Evolutionary conservation across 2,329 filamentous ascomycete genomes (phyloP), one percentile per base, ranked within the genome.

Genomic region (Fonsecaea multimorphosa): DNA sequence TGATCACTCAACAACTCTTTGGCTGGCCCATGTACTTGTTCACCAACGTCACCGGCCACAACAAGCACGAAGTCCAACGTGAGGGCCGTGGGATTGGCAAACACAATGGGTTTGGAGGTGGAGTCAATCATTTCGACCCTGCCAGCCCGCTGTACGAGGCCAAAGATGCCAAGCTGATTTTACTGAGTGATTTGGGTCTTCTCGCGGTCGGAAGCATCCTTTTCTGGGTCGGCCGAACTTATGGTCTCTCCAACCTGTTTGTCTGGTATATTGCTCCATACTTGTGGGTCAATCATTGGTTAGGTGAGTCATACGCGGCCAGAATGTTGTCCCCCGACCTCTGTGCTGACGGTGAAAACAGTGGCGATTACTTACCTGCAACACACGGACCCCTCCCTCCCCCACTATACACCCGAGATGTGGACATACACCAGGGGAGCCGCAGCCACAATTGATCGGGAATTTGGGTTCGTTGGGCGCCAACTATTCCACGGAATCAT

Each of bases 271-370:
- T 93, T 75, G 76, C 96, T 65, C 95, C 95, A 40, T 99, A 98
- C 79, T 85, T 97, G 68, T 97, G 94, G 94, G 93, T 97, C 63
- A 96, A 98, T 87, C 93, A 97, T 87, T 98, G 94, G 94, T 90
- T 98, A 63, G 91, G 92, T 95, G 88, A 85, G 91, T 86, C 11
- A 29, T 58, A 46, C 38, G 22, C 11, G 22, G 19, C 12, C 16
- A 12, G 16, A 8, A 19, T 27, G 31, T 4, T 60, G 46, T 53
- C 16, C 31, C 32, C 38, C 16, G 34, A 44, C 32, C 22, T 52
- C 61, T 51, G 60, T 66, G 56, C 58, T 69, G 62, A 70, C 66
- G 52, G 66, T n/a, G n/a, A 27, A 62, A n/a, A 9, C 73, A 94
- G 93, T 98, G 72, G 93, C 93, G 78, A 98, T 98, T 79, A 98